Base-by-base conservation (phyloP, 2,329 filamentous ascomycete species). In the Trichoderma asperellum region DNA sequence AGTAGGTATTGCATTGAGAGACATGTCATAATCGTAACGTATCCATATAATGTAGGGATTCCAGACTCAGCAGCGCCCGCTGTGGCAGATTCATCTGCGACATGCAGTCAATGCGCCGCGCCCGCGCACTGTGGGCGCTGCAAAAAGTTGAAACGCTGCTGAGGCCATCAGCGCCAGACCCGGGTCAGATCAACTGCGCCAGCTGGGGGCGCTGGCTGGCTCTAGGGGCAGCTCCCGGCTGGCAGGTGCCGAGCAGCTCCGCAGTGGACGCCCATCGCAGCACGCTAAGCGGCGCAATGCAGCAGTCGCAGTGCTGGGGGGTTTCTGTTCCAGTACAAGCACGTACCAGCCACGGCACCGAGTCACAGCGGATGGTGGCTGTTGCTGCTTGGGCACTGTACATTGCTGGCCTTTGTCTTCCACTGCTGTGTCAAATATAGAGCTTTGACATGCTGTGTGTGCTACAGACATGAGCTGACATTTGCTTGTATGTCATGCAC, bases 221-320 rank as follows among this genome's bases (percentile, higher is more conserved):
- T 59, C 64, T 59, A 59, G 64, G 64, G 64, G 55, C 32, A 16
- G 53, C 14, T 52, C 35, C 64, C 64, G 64, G 64, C 55, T 67
- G 64, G 37, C 18, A 67, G 64, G 64, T 67, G 64, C 64, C 64
- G 64, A 59, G 55, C 53, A 37, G 64, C 64, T 67, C 64, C 64
- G 64, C 64, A 59, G 40, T 59, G 64, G 64, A 32, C 18, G 62
- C 49, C 49, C 61, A 40, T 34, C 14, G 27, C 32, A 53, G 52
- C 52, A 32, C 52, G 64, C 64, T 57, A 67, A 18, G 40, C 52
- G 40, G 52, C 27, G 27, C 52, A 24, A 27, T 32, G 8, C 61
- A 53, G 60, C 60, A 10, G 34, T 40, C 35, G 32, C 21, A 37
- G 47, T 16, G 61, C 32, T 64, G 61, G 49, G 43, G 53, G 35